phyloP scores from a whole-genome alignment of 2,329 filamentous ascomycete species.

The Cordyceps cicadae region DNA sequence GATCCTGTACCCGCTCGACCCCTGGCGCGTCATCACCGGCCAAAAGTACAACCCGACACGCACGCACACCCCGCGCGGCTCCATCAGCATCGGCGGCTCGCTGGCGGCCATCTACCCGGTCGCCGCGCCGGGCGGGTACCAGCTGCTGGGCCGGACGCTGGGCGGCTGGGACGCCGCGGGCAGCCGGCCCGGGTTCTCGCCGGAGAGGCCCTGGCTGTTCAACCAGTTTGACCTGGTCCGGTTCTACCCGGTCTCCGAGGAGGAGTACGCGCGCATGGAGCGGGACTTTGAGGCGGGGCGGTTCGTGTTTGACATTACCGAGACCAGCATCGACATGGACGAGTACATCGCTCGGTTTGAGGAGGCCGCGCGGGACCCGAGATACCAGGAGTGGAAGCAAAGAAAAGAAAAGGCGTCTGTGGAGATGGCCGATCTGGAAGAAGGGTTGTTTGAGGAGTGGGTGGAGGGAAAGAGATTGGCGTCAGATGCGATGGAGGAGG shows the following conservation, averaged over 20 bases:
- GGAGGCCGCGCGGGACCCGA: slow-evolving; percentile 14
- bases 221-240: slow-evolving; percentile 25
- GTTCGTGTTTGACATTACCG: slow-evolving; percentile 21
- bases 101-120: slow-evolving; percentile 24
- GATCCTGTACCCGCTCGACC: slow-evolving; percentile 13
- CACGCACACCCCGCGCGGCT: slow-evolving; percentile 23
- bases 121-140: slow-evolving; percentile 25
- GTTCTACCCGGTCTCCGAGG: slow-evolving; percentile 23
- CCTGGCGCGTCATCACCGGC: slow-evolving; percentile 13
- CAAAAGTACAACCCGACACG: slow-evolving; percentile 24
- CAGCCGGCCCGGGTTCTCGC: slow-evolving; percentile 19
- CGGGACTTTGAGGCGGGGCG: slow-evolving; percentile 20
- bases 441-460: slow-evolving; percentile 23
- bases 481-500: slow-evolving; percentile 10
- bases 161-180: slow-evolving; percentile 27
- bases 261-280: slow-evolving; percentile 21
- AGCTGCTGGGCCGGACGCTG: slow-evolving; percentile 23
- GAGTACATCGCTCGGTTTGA: slow-evolving; percentile 20
- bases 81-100: slow-evolving; percentile 25
- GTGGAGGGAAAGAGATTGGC: slow-evolving; percentile 12
- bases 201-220: slow-evolving; percentile 25
- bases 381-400: slow-evolving; percentile 16
- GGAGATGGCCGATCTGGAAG: slow-evolving; percentile 17
- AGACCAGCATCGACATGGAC: slow-evolving; percentile 22
- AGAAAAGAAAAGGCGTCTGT: not conserved